A percentile compares a stretch with the other conserved stretches of the same genome.
Conservation (phyloP, 1,284 basidiomycete genomes). For the Austroboletus novae-zelandiae region DNA sequence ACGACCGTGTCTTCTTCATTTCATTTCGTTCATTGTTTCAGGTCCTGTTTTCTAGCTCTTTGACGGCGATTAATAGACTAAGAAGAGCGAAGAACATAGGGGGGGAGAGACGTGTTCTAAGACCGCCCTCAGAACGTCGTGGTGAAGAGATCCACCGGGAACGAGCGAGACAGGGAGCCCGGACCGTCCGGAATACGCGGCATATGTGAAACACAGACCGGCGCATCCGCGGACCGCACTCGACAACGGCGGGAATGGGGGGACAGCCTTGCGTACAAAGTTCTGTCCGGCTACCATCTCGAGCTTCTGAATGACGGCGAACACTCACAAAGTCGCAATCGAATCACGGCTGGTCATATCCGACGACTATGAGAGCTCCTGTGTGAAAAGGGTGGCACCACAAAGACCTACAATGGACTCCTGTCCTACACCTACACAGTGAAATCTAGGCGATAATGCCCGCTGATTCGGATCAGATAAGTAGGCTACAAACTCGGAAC, state of each 20-base stretch:
- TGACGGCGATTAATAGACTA: background rate
- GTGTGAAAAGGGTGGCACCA: no score
- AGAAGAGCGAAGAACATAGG: background rate
- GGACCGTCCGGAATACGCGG: background rate
- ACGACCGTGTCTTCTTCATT: background rate
- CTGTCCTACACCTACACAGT: no score
- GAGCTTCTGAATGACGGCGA: slow-evolving; percentile 1
- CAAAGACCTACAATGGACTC: no score
- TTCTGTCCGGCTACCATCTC: background rate
- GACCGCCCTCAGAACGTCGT: background rate
- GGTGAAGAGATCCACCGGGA: background rate
- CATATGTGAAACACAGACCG: no score
- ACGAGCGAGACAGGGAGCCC: background rate
- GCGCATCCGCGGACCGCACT: no score
- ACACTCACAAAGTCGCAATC: background rate
- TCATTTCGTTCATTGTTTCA: background rate
- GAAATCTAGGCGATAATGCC: no score
- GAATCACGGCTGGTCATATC: background rate
- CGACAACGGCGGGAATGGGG: background rate
- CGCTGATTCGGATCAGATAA: no score
- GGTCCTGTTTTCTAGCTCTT: background rate
- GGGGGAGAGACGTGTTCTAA: background rate
- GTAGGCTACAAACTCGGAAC: no score
- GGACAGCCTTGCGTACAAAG: background rate
- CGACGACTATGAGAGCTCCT: no score